These are phyloP conservation scores for Suillus hirtellus DNA, from an alignment of 768 basidiomycete genomes.

Conservation along the genomic window DNA sequence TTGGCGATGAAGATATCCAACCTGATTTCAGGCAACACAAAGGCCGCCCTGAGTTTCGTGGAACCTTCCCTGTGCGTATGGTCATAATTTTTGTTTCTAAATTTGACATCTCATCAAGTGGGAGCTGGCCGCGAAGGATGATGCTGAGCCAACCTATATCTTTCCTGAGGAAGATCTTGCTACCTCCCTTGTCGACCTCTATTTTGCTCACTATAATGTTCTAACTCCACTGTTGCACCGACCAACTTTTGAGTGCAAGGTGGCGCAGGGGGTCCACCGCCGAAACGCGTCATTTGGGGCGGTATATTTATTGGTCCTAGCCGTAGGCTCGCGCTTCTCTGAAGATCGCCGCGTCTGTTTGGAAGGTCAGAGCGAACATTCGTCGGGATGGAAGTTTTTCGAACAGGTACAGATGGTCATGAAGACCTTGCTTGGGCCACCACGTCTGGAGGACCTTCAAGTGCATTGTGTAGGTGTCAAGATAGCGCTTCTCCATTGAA, in stretches of 20 bases:
- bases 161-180: conserved; percentile 58
- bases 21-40: conserved; percentile 9
- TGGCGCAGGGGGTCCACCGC: conserved; percentile 51
- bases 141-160: conserved; percentile 31
- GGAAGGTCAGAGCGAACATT: conserved; percentile 42
- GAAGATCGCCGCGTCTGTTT: conserved; percentile 57
- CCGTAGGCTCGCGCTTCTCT: conserved; percentile 56
- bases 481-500: conserved; percentile 10
- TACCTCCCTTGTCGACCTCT: conserved; percentile 54
- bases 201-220: conserved; percentile 61
- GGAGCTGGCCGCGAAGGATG: conserved; percentile 25
- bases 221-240: conserved; percentile 71
- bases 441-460: conserved; percentile 72
- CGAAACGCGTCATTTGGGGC: conserved; percentile 53
- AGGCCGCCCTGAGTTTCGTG: conserved; percentile 24
- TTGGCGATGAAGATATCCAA: conserved; percentile 35
- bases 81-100: conserved; percentile 1
- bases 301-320: conserved; percentile 69
- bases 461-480: conserved; percentile 50
- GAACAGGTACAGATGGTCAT: conserved; percentile 58
- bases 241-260: conserved; percentile 58
- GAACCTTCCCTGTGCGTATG: conserved; percentile 31
- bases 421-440: conserved; percentile 54
- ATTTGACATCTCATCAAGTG: conserved; percentile 20
- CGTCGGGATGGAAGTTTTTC: conserved; percentile 53